Evolutionary conservation across 371 early-diverging fungal species (phyloP).

Genomic region (Rhizopus arrhizus): DNA sequence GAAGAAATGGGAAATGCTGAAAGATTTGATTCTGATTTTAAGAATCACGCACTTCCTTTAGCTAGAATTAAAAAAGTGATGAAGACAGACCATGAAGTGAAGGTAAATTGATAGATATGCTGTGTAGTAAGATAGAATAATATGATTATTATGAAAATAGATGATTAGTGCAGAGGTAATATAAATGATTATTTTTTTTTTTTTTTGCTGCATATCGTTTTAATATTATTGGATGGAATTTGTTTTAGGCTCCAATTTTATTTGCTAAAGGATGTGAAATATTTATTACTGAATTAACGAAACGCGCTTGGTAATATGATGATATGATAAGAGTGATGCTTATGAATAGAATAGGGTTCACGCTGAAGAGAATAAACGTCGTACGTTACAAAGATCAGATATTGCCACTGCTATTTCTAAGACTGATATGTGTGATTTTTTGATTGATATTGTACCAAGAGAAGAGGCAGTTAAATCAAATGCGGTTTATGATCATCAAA

Average conservation of each 20-base stretch:
- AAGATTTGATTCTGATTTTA: slow-evolving; percentile 73
- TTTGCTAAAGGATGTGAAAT: slow-evolving; percentile 98
- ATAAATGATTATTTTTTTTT: slow-evolving; percentile 3
- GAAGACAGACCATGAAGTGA: slow-evolving; percentile 99
- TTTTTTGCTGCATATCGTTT: slow-evolving; percentile 17
- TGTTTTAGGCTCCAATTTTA: slow-evolving; percentile 87
- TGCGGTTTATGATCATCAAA: slow-evolving; percentile 34
- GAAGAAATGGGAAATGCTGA: slow-evolving; percentile 45
- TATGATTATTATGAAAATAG: slow-evolving; percentile 11
- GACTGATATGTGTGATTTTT: slow-evolving; percentile 97
- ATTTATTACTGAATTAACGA: slow-evolving; percentile 95
- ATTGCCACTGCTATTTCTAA: slow-evolving; percentile 93
- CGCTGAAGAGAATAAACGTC: slow-evolving; percentile 98
- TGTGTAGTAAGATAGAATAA: background rate
- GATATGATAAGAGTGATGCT: no score
- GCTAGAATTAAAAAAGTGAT: slow-evolving; percentile 99
- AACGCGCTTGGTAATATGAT: slow-evolving; percentile 81
- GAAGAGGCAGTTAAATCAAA: slow-evolving; percentile 64
- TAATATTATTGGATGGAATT: slow-evolving; percentile 17
- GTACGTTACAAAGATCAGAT: slow-evolving; percentile 96
- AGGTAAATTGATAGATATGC: slow-evolving; percentile 49
- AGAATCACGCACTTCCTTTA: slow-evolving; percentile 91
- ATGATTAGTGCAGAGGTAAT: slow-evolving; percentile 45
- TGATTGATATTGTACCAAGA: slow-evolving; percentile 98
- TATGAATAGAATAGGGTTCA: slow-evolving; percentile 68